Evolutionary conservation across 2,329 filamentous ascomycete genomes (phyloP).

Genomic region (Ophiostoma triangulosporum): DNA sequence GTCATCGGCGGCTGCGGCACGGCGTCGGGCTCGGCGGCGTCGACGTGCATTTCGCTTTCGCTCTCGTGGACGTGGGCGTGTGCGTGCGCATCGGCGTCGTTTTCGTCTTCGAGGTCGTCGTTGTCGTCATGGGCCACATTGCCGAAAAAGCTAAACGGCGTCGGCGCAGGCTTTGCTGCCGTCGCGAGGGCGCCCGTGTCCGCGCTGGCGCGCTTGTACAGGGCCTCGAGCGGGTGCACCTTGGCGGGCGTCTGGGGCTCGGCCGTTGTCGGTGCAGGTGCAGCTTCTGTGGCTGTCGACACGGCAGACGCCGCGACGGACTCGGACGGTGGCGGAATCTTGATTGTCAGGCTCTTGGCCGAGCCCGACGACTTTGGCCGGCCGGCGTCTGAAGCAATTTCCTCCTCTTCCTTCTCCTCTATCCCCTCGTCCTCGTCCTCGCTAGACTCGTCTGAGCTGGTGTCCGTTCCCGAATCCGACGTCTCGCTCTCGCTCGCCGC

Average conservation of each 20-base stretch:
- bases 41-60: constrained; percentile 24
- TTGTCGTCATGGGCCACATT: constrained; percentile 33
- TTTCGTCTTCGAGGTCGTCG: constrained; percentile 30
- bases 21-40: constrained; percentile 12
- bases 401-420: constrained; percentile 8
- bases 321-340: constrained; percentile 29
- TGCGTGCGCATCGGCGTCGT: constrained; percentile 13
- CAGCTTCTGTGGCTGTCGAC: not conserved
- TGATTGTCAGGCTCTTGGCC: constrained; percentile 38
- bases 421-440: constrained; percentile 13
- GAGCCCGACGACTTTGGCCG: constrained; percentile 39
- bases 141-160: constrained; percentile 65
- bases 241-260: constrained; percentile 19
- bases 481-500: constrained; percentile 12
- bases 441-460: constrained; percentile 12
- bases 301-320: not conserved
- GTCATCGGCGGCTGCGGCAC: constrained; percentile 48
- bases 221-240: constrained; percentile 77
- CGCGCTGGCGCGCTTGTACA: constrained; percentile 59
- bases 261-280: constrained; percentile 16
- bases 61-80: constrained; percentile 25
- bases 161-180: constrained; percentile 17
- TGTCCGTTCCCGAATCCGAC: constrained; percentile 5
- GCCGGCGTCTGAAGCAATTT: constrained; percentile 6
- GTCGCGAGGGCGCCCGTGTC: not conserved